A percentile compares a stretch with the other conserved stretches of the same genome.
These are phyloP conservation scores for Entophlyctis luteolus DNA, from an alignment of 192 early-diverging fungal species.

Conservation along the genomic window DNA sequence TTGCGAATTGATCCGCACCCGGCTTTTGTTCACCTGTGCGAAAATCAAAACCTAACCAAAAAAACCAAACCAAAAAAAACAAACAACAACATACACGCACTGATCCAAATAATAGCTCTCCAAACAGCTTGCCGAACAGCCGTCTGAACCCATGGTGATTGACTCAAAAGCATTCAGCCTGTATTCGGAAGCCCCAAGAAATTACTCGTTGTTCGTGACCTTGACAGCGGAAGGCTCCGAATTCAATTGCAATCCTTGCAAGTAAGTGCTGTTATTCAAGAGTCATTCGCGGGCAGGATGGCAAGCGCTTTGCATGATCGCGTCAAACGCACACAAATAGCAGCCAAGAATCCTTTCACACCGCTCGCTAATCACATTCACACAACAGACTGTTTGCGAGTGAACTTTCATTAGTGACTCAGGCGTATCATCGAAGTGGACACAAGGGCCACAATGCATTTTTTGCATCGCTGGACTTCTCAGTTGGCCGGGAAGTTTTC, in stretches of 20 bases:
- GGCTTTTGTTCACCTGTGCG: background rate
- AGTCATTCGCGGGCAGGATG: too few relatives aligned
- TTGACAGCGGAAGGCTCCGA: slow-evolving; percentile 62
- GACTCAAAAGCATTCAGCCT: slow-evolving; percentile 55
- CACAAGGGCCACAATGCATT: slow-evolving; percentile 42
- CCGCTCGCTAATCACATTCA: too few relatives aligned
- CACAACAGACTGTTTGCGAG: slow-evolving; percentile 69
- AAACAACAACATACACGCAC: background rate
- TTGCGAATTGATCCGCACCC: background rate
- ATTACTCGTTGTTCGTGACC: slow-evolving; percentile 65
- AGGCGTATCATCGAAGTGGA: slow-evolving; percentile 39
- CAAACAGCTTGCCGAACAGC: background rate
- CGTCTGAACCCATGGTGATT: slow-evolving; percentile 47
- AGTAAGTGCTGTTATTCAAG: slow-evolving; percentile 42
- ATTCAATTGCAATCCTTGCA: slow-evolving; percentile 70
- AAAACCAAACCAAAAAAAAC: background rate
- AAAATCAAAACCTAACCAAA: background rate
- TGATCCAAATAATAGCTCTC: slow-evolving; percentile 10
- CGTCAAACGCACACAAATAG: too few relatives aligned
- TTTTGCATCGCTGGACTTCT: slow-evolving; percentile 67
- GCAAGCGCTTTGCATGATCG: too few relatives aligned
- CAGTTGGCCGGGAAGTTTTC: slow-evolving; percentile 58
- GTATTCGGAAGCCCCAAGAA: slow-evolving; percentile 56
- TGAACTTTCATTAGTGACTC: slow-evolving; percentile 61
- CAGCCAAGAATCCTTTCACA: too few relatives aligned